Conservation (phyloP, 495 filamentous ascomycete species). For the Penicillium flavigenum region DNA sequence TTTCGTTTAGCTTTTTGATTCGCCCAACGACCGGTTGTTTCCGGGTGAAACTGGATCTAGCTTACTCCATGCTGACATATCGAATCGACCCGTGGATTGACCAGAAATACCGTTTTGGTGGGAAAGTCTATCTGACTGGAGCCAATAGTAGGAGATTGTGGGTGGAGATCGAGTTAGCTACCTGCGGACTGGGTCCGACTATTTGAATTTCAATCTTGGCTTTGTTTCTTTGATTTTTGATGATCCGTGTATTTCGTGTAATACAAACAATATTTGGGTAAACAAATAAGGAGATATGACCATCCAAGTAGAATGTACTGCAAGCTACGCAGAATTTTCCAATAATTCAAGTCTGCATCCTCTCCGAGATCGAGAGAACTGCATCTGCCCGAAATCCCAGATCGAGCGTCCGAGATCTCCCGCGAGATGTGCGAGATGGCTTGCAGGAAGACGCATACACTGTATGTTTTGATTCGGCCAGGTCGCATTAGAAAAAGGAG, state of each 20-base stretch:
- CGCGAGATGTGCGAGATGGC: conserved; percentile 2
- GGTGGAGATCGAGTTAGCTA: conserved; percentile 2
- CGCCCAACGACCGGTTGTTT: not conserved
- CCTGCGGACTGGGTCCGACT: not conserved
- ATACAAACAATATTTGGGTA: not conserved
- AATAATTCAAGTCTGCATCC: not conserved
- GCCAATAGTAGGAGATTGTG: not conserved
- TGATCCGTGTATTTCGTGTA: not conserved
- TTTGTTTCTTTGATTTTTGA: not conserved
- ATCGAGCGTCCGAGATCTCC: conserved; percentile 8
- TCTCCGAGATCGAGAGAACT: not conserved
- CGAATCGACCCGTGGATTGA: not conserved
- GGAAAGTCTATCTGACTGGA: not conserved
- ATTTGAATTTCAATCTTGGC: conserved; percentile 3
- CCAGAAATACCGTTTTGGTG: not conserved
- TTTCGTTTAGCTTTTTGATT: not conserved
- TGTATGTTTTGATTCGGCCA: not conserved
- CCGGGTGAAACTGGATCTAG: not conserved
- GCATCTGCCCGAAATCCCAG: conserved; percentile 5
- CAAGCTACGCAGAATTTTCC: not conserved
- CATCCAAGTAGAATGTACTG: not conserved
- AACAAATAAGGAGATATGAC: not conserved
- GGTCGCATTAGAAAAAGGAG: not conserved
- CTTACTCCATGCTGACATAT: not conserved
- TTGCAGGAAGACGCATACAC: conserved; percentile 4